Percentiles rank a stretch among this genome's conserved stretches.
These are phyloP conservation scores for Luzula sylvatica DNA, from an alignment of 176 grass and related monocot species.

Conservation along the genomic window DNA sequence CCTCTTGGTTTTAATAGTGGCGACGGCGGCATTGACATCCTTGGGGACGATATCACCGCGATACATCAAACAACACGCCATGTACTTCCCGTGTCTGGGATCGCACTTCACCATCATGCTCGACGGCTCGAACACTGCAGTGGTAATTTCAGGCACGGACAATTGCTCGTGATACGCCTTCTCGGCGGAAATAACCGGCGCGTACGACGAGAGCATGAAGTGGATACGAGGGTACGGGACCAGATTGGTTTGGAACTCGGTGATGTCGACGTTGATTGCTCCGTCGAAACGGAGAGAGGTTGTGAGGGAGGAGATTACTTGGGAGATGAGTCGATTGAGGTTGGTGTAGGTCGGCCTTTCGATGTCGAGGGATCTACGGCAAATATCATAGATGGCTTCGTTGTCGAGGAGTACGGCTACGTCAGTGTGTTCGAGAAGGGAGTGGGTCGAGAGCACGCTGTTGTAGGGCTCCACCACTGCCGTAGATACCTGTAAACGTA, in stretches of 20 bases:
- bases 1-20: slow-evolving; percentile 18
- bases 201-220: slow-evolving; percentile 23
- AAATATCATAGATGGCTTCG: slow-evolving; percentile 22
- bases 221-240: slow-evolving; percentile 20
- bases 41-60: slow-evolving; percentile 15
- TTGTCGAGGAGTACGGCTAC: slow-evolving; percentile 18
- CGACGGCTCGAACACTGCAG: slow-evolving; percentile 18
- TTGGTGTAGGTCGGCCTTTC: slow-evolving; percentile 22
- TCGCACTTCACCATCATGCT: slow-evolving; percentile 25
- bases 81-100: slow-evolving; percentile 16
- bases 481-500: slow-evolving; percentile 1
- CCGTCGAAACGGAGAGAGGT: slow-evolving; percentile 22
- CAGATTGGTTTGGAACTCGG: slow-evolving; percentile 21
- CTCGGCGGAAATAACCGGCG: slow-evolving; percentile 16
- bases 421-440: slow-evolving; percentile 19
- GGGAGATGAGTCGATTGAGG: slow-evolving; percentile 21
- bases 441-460: slow-evolving; percentile 19
- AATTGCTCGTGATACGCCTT: slow-evolving; percentile 23
- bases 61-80: slow-evolving; percentile 25
- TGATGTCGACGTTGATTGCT: slow-evolving; percentile 19
- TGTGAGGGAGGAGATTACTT: slow-evolving; percentile 21
- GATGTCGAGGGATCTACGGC: slow-evolving; percentile 21
- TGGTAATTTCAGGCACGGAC: slow-evolving; percentile 21
- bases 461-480: slow-evolving; percentile 21
- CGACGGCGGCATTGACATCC: slow-evolving; percentile 25